Conservation (phyloP, 2,329 filamentous ascomycete species). For the Helminthosporium solani region DNA sequence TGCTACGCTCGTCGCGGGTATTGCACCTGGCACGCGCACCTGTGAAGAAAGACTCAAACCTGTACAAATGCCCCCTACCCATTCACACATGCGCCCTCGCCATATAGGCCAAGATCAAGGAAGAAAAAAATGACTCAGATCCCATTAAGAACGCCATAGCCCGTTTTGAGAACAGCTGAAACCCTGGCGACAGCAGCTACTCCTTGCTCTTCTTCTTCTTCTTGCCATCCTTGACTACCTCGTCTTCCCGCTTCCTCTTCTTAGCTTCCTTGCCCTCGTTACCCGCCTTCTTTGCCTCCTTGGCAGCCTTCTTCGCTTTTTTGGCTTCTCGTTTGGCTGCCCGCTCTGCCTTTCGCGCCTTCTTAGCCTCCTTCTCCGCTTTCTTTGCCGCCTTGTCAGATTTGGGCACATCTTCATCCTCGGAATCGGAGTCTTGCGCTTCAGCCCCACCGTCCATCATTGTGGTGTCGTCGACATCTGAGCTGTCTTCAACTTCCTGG, state of each 20-base stretch:
- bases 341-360: conserved; percentile 42
- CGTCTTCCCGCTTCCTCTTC: conserved; percentile 51
- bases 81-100: conserved; percentile 6
- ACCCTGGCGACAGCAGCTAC: conserved; percentile 18
- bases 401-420: conserved; percentile 28
- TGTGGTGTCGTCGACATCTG: conserved; percentile 45
- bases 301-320: conserved; percentile 54
- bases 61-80: conserved; percentile 6
- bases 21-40: neutral
- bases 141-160: conserved; percentile 7
- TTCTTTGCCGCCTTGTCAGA: conserved; percentile 43
- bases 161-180: conserved; percentile 6
- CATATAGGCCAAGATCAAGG: conserved; percentile 8
- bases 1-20: neutral
- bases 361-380: conserved; percentile 48
- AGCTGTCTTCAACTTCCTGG: conserved; percentile 51
- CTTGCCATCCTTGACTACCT: conserved; percentile 61
- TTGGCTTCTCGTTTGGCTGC: conserved; percentile 43
- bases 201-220: conserved; percentile 61
- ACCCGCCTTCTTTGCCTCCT: conserved; percentile 58
- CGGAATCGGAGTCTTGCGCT: conserved; percentile 40
- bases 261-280: conserved; percentile 57
- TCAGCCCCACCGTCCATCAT: conserved; percentile 41
- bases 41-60: too few species aligned
- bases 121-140: neutral